Evolutionary conservation across 352 stramenopile genomes (phyloP), one percentile per base, ranked within the genome.

Genomic region (Aphanomyces cochlioides): DNA sequence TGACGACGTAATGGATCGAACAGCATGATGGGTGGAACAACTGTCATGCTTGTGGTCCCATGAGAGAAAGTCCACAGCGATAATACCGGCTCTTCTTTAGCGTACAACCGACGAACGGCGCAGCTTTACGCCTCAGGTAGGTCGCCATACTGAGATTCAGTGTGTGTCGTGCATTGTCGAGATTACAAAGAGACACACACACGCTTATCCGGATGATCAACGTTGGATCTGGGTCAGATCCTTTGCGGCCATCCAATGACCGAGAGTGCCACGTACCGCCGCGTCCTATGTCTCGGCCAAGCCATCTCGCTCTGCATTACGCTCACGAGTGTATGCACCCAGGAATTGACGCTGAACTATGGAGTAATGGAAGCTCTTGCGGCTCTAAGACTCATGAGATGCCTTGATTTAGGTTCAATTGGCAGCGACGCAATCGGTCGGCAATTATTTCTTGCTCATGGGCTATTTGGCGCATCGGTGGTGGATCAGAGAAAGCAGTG

Each of bases 291-390:
- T 66, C 76, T 93, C 10, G 91, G 92, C 5, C 91, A 98, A 71
- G 81, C 91, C 67, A 92, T 97, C 63, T 96, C 87, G 48, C 59
- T 96, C 48, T 77, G 97, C 53, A 95, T 98, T 72, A 81, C 91
- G 39, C 84, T 78, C 59, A 96, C 90, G 13, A 85, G 87, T 48
- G 81, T 97, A 47, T 96, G 94, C 77, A 92, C 88, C 15, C 83
- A 95, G 53, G 71, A 82, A 38, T 79, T 97, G 48, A 92, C 83
- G 63, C 78, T 87, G 37, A 89, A 84, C 64, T 96, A 95, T 61
- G 66, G 71, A 57, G 72, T 85, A 34, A 43, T 54, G n/a, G 7
- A 21, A 5, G 47, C 39, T 47, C 40, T 39, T 41, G 12, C 37
- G 7, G 4, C 34, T 72, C 47, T 73, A 47, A 74, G 64, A 41